Evolutionary conservation across 495 filamentous ascomycete genomes (phyloP), one percentile per base, ranked within the genome.

Genomic region (Lindgomyces ingoldianus): DNA sequence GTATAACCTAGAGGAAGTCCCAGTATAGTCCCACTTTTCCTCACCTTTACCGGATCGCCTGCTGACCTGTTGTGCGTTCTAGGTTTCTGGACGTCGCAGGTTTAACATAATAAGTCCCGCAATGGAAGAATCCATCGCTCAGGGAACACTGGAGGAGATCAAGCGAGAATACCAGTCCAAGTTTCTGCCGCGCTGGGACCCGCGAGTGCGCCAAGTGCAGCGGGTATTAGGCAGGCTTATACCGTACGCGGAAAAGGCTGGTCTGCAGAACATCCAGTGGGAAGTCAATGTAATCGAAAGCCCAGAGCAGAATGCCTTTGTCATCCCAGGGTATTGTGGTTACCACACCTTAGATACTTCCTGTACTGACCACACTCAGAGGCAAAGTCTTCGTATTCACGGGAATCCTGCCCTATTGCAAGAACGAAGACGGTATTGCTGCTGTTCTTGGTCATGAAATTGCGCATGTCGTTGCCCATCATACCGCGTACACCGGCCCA

Each of bases 381-480:
- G 93, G 92, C 1, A 95, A 96, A 69, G 92, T 98, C 18, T 96
- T 97, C 69, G 93, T 98, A 4, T 96, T 89, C 66, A 89, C 84
- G 10, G 76, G 93, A 19, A 89, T 98, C 19, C 70, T 98, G 46
- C 84, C 84, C 1, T 78, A 96, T 16, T 89, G 89, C 48, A 57
- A 78, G 44, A 84, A 81, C 53, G 89, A 96, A 33, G 83, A 90
- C 67, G 90, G 88, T 0, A 76, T 97, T 18, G 93, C 93, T 14
- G 84, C 91, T 2, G 89, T 97, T 0, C 77, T 97, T 8, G 91
- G 90, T 4, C 93, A 98, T 73, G 93, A 97, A 77, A 96, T 98
- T 61, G 90, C 91, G n/a, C 93, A 98, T 72, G 90, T 90, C 39
- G 78, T 96, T 0, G 92, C 92, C 1, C 85, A 86, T 39, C 93